Percentiles rank a stretch among this genome's conserved stretches.
These are phyloP conservation scores for Collybia sp. DNA, from an alignment of 768 basidiomycete genomes.

Conservation along the genomic window DNA sequence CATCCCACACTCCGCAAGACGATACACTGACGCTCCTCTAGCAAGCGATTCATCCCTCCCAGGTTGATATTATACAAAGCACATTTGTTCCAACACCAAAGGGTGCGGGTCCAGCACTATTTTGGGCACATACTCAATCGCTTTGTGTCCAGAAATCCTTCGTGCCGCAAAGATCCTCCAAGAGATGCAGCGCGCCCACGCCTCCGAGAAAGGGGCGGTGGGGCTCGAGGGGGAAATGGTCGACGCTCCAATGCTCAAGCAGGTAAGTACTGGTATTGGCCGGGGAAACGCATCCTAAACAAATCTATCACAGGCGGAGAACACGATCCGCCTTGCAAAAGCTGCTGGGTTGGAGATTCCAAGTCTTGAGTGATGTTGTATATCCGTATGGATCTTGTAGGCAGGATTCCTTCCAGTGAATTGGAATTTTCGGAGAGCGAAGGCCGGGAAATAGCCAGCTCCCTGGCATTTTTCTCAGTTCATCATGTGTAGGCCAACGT, in stretches of 20 bases:
- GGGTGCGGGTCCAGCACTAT: slow-evolving; percentile 35
- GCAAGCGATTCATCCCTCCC: slow-evolving; percentile 94
- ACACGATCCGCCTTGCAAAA: slow-evolving; percentile 45
- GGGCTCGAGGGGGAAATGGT: slow-evolving; percentile 85
- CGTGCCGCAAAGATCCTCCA: slow-evolving; percentile 72
- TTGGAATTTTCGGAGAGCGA: no score
- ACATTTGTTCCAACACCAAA: slow-evolving; percentile 72
- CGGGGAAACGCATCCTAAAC: background rate
- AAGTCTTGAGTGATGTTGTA: background rate
- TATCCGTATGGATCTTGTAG: background rate
- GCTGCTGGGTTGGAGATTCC: slow-evolving; percentile 55
- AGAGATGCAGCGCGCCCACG: slow-evolving; percentile 57
- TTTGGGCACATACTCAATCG: background rate
- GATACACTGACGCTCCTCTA: slow-evolving; percentile 18
- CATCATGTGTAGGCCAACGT: background rate
- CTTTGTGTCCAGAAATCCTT: slow-evolving; percentile 55
- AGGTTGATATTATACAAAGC: slow-evolving; percentile 72
- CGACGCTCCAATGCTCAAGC: slow-evolving; percentile 88
- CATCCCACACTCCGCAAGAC: background rate
- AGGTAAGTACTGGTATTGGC: slow-evolving; percentile 34
- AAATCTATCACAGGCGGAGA: slow-evolving; percentile 30
- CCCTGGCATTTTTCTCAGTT: no score
- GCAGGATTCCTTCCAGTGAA: no score
- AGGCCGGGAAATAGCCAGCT: no score
- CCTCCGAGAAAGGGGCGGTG: slow-evolving; percentile 56